Base-by-base conservation (phyloP, 1,284 basidiomycete genomes). In the Violaceomyces palustris region DNA sequence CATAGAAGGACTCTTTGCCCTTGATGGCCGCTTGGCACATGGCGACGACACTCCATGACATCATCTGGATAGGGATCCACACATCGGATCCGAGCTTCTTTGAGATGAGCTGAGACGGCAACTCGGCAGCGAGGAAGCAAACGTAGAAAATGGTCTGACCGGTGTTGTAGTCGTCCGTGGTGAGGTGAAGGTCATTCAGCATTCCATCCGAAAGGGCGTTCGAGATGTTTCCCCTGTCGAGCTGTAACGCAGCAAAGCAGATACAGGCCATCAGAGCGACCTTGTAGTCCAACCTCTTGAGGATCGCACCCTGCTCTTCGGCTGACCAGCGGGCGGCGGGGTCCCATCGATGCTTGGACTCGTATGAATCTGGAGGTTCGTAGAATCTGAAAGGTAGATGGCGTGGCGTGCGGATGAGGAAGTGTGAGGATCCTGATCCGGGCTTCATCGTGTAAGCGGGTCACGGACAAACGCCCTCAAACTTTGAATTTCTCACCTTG, bases 111-210 rank as follows among this genome's bases (percentile, higher is more conserved):
- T 59, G 52, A 1, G 51, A 61, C 1, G 66, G 66, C 10, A 69
- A 29, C 27, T 69, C 66, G 14, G 59, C 57, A 14, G 26, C 31
- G 18, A 69, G 46, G 42, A 69, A 68, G 10, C 34, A 17, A 4
- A 48, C 3, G n/a, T 54, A 45, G 28, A 45, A 61, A 34, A 56
- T 37, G 14, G 54, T 51, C 18, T 54, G 45, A 3, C 65, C 65
- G 11, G 47, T 67, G 55, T 69, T 69, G 40, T 55, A 57, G 34
- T 67, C 53, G 44, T 69, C 57, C 18, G 50, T 49, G 8, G 40
- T 61, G 38, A 69, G 41, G 12, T 41, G 33, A 18, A 69, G 33
- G 31, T 69, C 66, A 6, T 29, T 12, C 11, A 69, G 45, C 19
- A 69, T 46, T 25, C 53, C 46, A 39, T 64, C 61, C 8, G 53